Evolutionary conservation across 257 asterid genomes (phyloP).

Genomic region (Solanum chiquidenum): DNA sequence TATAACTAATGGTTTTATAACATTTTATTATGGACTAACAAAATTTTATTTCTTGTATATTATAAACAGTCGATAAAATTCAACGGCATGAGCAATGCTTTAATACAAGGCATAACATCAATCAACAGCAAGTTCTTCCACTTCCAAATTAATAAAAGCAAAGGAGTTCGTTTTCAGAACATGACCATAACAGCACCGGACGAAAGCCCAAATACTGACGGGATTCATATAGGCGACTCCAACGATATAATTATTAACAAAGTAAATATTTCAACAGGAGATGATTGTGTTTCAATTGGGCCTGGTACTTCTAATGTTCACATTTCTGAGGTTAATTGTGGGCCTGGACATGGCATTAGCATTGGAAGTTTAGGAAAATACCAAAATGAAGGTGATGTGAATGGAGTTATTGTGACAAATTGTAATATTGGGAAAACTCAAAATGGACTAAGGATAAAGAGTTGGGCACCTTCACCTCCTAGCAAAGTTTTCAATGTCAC

Average conservation of each 20-base stretch:
- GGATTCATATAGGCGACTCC: conserved; percentile 8
- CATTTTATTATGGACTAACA: background rate
- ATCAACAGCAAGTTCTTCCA: conserved; percentile 10
- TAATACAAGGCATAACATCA: conserved; percentile 2
- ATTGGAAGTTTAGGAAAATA: conserved; percentile 10
- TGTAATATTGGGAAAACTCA: background rate
- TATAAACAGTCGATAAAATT: background rate
- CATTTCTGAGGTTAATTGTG: background rate
- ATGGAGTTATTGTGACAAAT: background rate
- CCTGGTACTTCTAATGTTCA: conserved; percentile 1
- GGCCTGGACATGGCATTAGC: conserved; percentile 21
- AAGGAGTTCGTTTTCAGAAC: background rate
- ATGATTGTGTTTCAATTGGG: conserved; percentile 11
- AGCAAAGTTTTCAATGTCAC: conserved; percentile 1
- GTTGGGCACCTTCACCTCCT: conserved; percentile 15
- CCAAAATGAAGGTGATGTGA: background rate
- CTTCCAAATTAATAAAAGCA: background rate
- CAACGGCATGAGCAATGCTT: background rate
- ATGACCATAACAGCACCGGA: background rate
- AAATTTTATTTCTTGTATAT: background rate
- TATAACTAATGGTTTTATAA: background rate
- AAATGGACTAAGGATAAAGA: conserved; percentile 12
- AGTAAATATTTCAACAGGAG: conserved; percentile 3
- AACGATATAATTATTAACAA: background rate
- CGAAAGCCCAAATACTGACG: conserved; percentile 11